These are phyloP conservation scores for Chrysosporium queenslandicum DNA, from an alignment of 2,329 filamentous ascomycete genomes.

Conservation along the genomic window DNA sequence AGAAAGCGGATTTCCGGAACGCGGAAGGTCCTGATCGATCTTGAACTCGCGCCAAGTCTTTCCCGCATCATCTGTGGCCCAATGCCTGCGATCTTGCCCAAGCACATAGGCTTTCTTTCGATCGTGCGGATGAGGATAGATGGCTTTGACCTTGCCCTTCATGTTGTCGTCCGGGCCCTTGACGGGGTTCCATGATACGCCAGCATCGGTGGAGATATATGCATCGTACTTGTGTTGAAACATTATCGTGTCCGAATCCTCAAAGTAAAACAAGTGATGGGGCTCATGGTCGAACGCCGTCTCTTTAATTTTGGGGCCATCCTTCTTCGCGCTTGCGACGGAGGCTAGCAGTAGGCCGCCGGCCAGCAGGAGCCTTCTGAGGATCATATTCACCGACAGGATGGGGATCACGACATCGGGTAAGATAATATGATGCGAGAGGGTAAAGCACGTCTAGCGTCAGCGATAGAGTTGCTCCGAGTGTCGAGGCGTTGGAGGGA, in stretches of 20 bases:
- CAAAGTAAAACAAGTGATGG: conserved; percentile 72
- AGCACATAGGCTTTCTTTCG: conserved; percentile 69
- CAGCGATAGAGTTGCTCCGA: background rate
- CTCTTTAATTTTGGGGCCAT: conserved; percentile 55
- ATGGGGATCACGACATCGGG: conserved; percentile 8
- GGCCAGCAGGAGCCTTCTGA: conserved; percentile 39
- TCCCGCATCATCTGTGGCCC: conserved; percentile 72
- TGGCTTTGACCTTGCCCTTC: conserved; percentile 41
- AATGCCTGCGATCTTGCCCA: conserved; percentile 60
- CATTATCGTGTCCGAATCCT: conserved; percentile 72
- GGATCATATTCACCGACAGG: conserved; percentile 29
- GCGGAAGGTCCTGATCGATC: conserved; percentile 38
- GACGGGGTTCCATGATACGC: conserved; percentile 61
- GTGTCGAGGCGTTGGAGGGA: background rate
- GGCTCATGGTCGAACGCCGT: conserved; percentile 59
- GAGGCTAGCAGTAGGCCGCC: conserved; percentile 44
- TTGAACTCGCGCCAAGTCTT: conserved; percentile 69
- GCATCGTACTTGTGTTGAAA: conserved; percentile 63
- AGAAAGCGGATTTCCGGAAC: conserved; percentile 48
- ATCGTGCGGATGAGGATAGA: conserved; percentile 72
- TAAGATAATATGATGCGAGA: no score
- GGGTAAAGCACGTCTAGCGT: background rate
- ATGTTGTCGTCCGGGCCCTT: conserved; percentile 51
- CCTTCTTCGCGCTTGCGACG: conserved; percentile 42
- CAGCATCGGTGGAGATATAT: conserved; percentile 71